phyloP scores from a whole-genome alignment of 768 basidiomycete genomes.

The Lentinula lateritia region DNA sequence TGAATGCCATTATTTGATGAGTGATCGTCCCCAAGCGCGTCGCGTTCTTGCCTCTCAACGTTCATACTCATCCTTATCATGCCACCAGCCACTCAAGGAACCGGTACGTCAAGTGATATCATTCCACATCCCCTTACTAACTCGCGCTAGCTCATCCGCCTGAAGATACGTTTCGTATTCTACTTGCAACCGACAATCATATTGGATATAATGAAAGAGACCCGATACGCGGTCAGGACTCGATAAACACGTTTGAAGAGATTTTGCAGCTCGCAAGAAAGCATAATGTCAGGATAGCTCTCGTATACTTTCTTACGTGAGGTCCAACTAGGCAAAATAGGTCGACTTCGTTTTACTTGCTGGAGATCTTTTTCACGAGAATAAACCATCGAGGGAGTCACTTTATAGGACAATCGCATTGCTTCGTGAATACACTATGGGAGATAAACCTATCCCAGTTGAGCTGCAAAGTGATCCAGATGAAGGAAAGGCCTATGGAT shows the following conservation, averaged over 20 bases:
- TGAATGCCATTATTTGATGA: neutral
- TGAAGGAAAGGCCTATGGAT: conserved; percentile 83
- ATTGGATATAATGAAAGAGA: conserved; percentile 94
- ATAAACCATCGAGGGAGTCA: conserved; percentile 87
- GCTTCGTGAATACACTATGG: conserved; percentile 85
- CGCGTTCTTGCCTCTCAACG: neutral
- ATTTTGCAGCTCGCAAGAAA: conserved; percentile 89
- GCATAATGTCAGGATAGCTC: conserved; percentile 57
- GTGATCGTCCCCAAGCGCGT: neutral
- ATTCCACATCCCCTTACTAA: conserved; percentile 4
- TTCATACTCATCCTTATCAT: conserved; percentile 10
- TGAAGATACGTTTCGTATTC: conserved; percentile 70
- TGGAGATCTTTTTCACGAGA: conserved; percentile 97
- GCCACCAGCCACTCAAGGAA: conserved; percentile 28
- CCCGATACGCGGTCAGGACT: conserved; percentile 90
- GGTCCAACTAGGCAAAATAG: conserved; percentile 30
- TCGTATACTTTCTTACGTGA: neutral
- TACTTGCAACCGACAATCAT: conserved; percentile 95
- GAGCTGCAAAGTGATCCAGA: conserved; percentile 91
- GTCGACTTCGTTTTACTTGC: conserved; percentile 95
- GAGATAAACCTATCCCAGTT: conserved; percentile 83
- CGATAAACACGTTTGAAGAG: conserved; percentile 92
- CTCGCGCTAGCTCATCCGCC: conserved; percentile 29
- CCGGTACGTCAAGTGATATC: conserved; percentile 24
- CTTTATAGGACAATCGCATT: conserved; percentile 87